A percentile compares a stretch with the other conserved stretches of the same genome.
These are phyloP conservation scores for Telopea speciosissima DNA, from an alignment of 177 flowering plant species.

Conservation along the genomic window DNA sequence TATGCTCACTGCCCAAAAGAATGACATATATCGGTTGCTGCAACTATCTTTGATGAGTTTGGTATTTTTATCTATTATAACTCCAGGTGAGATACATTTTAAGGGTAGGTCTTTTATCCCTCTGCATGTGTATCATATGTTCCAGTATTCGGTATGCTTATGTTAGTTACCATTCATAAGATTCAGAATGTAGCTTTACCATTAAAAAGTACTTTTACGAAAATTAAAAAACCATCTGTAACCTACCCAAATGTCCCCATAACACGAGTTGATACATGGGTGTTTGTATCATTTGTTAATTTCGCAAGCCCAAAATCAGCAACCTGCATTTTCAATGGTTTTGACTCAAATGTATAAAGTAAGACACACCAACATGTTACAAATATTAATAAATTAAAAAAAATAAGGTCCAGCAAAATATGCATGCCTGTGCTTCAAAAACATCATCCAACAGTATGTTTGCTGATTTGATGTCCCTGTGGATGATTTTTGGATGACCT, in stretches of 20 bases:
- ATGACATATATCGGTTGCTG: not conserved
- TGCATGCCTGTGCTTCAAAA: not conserved
- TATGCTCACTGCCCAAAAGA: not conserved
- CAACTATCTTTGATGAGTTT: too few relatives aligned
- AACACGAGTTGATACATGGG: not conserved
- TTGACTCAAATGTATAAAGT: not conserved
- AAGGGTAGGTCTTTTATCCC: not conserved
- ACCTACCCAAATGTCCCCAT: conserved; percentile 4
- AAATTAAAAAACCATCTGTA: not conserved
- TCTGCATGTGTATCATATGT: not conserved
- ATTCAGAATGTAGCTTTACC: not conserved
- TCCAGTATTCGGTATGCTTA: not conserved
- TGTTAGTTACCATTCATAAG: not conserved
- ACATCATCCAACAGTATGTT: not conserved
- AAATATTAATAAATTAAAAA: not conserved
- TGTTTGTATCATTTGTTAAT: not conserved
- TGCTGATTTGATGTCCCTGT: not conserved
- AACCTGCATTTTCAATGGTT: not conserved
- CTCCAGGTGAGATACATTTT: not conserved
- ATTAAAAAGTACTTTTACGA: not conserved
- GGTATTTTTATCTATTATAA: not conserved
- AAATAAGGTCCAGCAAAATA: not conserved
- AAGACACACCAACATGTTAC: not conserved
- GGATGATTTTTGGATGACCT: not conserved
- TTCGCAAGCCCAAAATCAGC: not conserved